A percentile compares a stretch with the other conserved stretches of the same genome.
Evolutionary conservation across 352 stramenopile genomes (phyloP).

Genomic region (Globisporangium parvum): DNA sequence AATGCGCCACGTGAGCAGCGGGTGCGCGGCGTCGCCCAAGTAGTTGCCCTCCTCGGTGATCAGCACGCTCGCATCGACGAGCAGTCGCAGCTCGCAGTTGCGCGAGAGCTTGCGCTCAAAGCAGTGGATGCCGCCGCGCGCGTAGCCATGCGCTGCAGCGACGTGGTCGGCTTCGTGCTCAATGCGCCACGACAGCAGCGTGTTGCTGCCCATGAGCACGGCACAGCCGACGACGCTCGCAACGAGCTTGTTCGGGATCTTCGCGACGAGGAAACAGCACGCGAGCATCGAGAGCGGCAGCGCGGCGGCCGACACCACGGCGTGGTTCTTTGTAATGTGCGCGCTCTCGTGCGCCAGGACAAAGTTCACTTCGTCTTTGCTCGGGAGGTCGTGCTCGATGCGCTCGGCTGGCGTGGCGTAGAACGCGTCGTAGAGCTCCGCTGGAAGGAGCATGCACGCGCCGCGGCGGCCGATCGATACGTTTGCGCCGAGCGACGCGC

Average conservation of each 20-base stretch:
- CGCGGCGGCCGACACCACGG: conserved; percentile 51
- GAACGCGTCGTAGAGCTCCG: conserved; percentile 80
- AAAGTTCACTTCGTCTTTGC: conserved; percentile 76
- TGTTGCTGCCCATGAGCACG: conserved; percentile 44
- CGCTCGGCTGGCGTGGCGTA: conserved; percentile 43
- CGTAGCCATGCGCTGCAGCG: conserved; percentile 61
- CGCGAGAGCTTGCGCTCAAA: conserved; percentile 70
- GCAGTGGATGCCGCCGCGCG: conserved; percentile 57
- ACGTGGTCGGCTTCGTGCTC: conserved; percentile 79
- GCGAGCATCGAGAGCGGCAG: conserved; percentile 56
- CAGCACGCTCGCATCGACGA: conserved; percentile 44
- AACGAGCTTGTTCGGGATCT: conserved; percentile 73
- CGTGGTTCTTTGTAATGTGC: conserved; percentile 80
- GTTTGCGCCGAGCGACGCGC: conserved; percentile 63
- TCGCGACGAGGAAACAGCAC: conserved; percentile 45
- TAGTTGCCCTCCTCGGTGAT: conserved; percentile 82
- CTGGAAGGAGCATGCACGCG: conserved; percentile 64
- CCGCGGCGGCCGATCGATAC: conserved; percentile 42
- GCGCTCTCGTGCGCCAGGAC: conserved; percentile 77
- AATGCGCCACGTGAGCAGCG: conserved; percentile 68
- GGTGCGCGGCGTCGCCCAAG: conserved; percentile 70
- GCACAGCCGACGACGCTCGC: conserved; percentile 38
- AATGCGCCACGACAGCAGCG: conserved; percentile 69
- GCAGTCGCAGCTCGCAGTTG: conserved; percentile 64
- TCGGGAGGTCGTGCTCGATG: conserved; percentile 48